Evolutionary conservation across 495 filamentous ascomycete species (phyloP), one percentile per base, ranked within the genome.

Genomic region (Podospora pseudopauciseta): DNA sequence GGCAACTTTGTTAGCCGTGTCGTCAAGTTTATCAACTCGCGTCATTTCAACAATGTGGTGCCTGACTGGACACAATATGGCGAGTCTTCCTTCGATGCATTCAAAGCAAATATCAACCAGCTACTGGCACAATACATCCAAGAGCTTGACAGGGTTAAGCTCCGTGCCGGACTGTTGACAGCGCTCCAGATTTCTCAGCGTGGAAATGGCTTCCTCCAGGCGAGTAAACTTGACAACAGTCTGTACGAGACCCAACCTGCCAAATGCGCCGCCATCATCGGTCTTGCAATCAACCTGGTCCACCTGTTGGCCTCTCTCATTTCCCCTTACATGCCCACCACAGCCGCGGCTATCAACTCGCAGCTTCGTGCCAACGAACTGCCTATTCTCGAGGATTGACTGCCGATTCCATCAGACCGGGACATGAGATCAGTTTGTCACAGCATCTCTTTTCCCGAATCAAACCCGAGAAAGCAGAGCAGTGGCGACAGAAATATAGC

Each of bases 1-100:
- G 93, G 93, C 60, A 96, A 97, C 81, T 91, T 96, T 67, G 91
- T 94, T 72, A 94, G 94, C 77, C 90, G 93, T 23, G 85, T 97
- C 63, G 81, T 97, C 77, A 97, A 97, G 78, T 92, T 94, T 70
- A 87, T 91, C 68, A 88, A 91, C 72, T 87, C 89, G 9, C 87
- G 87, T 23, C 55, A 58, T 67, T 88, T 89, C 75, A 83, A 85
- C 71, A 86, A 85, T 39, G 80, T 86, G 34, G 81, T 94, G 15
- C 91, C 92, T n/a, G 86, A 91, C 64, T 93, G 63, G 79, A 81
- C 16, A 72, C 75, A 56, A 63, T 58, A 68, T 26, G 5, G 6
- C 23, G 74, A 16, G 72, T 80, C 63, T 75, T 81, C 19, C 9
- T 58, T 58, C 18, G 19, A 20, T 11, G n/a, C 55, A 15, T 58